These are phyloP conservation scores for Tuber aestivum DNA, from an alignment of 495 filamentous ascomycete species.

Conservation along the genomic window DNA sequence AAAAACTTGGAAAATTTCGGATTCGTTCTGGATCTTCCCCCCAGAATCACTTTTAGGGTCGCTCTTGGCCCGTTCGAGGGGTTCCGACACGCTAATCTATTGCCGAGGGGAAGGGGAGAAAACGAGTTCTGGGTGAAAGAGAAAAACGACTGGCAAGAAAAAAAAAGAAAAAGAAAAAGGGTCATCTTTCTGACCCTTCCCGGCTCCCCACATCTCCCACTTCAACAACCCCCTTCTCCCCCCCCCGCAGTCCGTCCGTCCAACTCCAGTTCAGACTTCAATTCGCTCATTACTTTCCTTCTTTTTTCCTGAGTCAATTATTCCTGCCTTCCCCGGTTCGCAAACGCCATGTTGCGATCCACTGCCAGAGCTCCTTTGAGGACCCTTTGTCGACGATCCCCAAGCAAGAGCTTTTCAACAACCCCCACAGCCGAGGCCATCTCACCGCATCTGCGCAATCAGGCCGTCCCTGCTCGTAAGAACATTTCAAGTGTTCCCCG, in stretches of 20 bases:
- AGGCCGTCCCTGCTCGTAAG: constrained; percentile 14
- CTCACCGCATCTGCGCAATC: constrained; percentile 35
- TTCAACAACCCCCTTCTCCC: constrained; percentile 15
- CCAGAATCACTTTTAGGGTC: neutral
- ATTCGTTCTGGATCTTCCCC: neutral
- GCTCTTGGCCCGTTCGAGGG: neutral
- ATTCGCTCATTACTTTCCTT: constrained; percentile 22
- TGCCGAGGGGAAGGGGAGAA: neutral
- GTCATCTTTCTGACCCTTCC: constrained; percentile 12
- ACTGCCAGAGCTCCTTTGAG: constrained; percentile 30
- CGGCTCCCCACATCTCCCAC: constrained; percentile 22
- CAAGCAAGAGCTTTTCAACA: constrained; percentile 34
- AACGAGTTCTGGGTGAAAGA: neutral
- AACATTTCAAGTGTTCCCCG: constrained; percentile 22
- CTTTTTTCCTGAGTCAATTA: constrained; percentile 24
- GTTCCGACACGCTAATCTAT: neutral
- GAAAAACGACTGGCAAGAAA: constrained; percentile 7
- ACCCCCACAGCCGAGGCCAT: constrained; percentile 32
- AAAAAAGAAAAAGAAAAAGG: constrained; percentile 32
- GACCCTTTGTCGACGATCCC: constrained; percentile 19
- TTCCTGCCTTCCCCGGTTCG: constrained; percentile 11
- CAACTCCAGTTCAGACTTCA: constrained; percentile 12
- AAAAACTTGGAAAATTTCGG: constrained; percentile 3
- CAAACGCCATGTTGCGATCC: constrained; percentile 37
- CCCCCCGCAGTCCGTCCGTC: constrained; percentile 15